Evolutionary conservation across 2,329 filamentous ascomycete species (phyloP).

Genomic region (Mycosphaerelloides madeirae): DNA sequence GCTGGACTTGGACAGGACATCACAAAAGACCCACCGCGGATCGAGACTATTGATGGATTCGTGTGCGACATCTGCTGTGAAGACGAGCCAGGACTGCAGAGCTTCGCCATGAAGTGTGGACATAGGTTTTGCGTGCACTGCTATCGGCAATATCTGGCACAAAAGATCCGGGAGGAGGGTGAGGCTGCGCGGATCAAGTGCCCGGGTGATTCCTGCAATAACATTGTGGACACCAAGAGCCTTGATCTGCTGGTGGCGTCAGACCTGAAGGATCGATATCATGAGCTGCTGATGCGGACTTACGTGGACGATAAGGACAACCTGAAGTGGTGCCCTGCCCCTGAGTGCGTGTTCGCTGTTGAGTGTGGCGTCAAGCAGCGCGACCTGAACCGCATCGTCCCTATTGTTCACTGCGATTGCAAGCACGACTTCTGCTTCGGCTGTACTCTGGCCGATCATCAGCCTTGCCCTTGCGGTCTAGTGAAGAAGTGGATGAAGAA

Average conservation of each 20-base stretch:
- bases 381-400: conserved; percentile 78
- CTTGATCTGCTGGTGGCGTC: conserved; percentile 67
- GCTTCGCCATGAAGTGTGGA: conserved; percentile 91
- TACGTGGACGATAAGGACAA: conserved; percentile 96
- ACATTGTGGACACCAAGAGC: conserved; percentile 86
- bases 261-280: conserved; percentile 63
- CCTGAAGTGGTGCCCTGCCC: conserved; percentile 95
- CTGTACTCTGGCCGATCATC: conserved; percentile 83
- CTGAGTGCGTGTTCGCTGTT: conserved; percentile 91
- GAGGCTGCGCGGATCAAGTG: conserved; percentile 94
- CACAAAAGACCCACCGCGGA: conserved; percentile 55
- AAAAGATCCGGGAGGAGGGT: conserved; percentile 93
- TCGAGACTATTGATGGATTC: conserved; percentile 71
- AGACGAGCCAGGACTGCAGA: conserved; percentile 69
- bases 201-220: conserved; percentile 78
- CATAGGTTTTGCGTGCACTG: conserved; percentile 92
- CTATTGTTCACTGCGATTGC: conserved; percentile 82
- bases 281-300: conserved; percentile 80
- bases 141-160: conserved; percentile 82
- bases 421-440: conserved; percentile 92
- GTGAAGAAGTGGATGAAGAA: conserved; percentile 98
- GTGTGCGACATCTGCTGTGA: conserved; percentile 95
- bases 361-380: conserved; percentile 85
- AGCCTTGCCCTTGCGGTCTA: conserved; percentile 83
- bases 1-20: conserved; percentile 71